Percentiles rank a stretch among this genome's conserved stretches.
phyloP scores from a whole-genome alignment of 1,139 yeast genomes.

The Tardiomyces digboiensis region DNA sequence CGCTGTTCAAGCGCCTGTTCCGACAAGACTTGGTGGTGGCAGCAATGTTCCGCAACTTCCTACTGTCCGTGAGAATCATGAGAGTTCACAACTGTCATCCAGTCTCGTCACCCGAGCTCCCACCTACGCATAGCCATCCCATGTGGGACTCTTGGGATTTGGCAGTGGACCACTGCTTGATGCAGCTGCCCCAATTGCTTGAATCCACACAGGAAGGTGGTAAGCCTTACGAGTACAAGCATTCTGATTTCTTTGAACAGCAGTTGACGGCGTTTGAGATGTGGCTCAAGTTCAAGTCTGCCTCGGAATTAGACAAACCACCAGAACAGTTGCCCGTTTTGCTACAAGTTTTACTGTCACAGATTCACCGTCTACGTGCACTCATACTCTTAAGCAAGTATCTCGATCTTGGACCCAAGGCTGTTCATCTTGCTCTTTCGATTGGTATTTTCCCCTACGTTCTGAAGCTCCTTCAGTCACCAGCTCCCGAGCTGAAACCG shows the following conservation, averaged over 20 bases:
- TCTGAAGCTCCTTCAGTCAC: conserved; percentile 79
- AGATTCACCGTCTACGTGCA: conserved; percentile 89
- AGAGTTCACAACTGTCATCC: conserved; percentile 93
- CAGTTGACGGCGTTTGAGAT: conserved; percentile 93
- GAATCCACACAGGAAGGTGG: conserved; percentile 26
- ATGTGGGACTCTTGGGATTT: conserved; percentile 99
- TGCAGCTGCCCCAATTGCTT: conserved; percentile 33
- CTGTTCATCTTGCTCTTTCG: conserved; percentile 84
- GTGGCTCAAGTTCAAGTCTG: conserved; percentile 89
- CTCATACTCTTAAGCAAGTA: conserved; percentile 74
- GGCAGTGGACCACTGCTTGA: conserved; percentile 89
- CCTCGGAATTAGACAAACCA: conserved; percentile 55
- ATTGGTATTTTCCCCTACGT: conserved; percentile 97
- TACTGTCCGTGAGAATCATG: conserved; percentile 90
- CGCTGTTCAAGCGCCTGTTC: conserved; percentile 79
- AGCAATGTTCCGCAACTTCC: conserved; percentile 84
- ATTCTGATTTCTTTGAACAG: conserved; percentile 90
- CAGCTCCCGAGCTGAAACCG: conserved; percentile 92
- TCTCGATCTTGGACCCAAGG: conserved; percentile 95
- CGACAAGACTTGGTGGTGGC: conserved; percentile 97
- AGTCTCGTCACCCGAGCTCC: conserved; percentile 86
- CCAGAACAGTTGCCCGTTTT: conserved; percentile 96
- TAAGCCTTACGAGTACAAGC: conserved; percentile 51
- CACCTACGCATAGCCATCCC: conserved; percentile 74
- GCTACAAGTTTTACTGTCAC: conserved; percentile 83